These are phyloP conservation scores for Mimosa bimucronata DNA, from an alignment of 306 rosid species.

Conservation along the genomic window DNA sequence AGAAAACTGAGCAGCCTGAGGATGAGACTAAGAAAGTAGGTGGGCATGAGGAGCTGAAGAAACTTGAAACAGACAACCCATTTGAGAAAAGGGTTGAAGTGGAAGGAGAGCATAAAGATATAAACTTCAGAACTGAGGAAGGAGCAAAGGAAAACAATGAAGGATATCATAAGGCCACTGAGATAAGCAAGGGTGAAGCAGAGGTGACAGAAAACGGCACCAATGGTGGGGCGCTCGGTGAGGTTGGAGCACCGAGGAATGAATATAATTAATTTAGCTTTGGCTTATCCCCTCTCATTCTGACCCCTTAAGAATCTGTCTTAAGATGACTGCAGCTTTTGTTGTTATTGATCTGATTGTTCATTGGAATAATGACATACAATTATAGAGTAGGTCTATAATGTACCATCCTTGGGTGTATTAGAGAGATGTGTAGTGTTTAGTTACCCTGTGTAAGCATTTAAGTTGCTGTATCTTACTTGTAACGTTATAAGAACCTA, in stretches of 20 bases:
- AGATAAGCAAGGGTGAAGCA: slow-evolving; percentile 49
- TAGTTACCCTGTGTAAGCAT: slow-evolving; percentile 52
- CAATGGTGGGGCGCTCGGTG: slow-evolving; percentile 44
- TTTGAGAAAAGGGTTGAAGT: slow-evolving; percentile 51
- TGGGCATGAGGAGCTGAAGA: slow-evolving; percentile 43
- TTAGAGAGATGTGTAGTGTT: slow-evolving; percentile 57
- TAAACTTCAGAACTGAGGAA: slow-evolving; percentile 42
- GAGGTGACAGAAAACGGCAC: slow-evolving; percentile 58
- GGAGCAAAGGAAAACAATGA: slow-evolving; percentile 48
- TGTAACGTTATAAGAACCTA: slow-evolving; percentile 54
- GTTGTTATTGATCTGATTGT: slow-evolving; percentile 66
- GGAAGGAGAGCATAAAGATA: slow-evolving; percentile 59
- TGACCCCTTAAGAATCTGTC: slow-evolving; percentile 58
- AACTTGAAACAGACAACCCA: slow-evolving; percentile 38
- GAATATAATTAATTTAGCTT: slow-evolving; percentile 37
- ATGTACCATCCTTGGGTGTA: slow-evolving; percentile 57
- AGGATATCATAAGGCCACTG: slow-evolving; percentile 43
- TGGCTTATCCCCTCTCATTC: slow-evolving; percentile 46
- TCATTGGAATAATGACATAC: slow-evolving; percentile 61
- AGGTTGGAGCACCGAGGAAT: slow-evolving; percentile 45
- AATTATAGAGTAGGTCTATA: slow-evolving; percentile 62
- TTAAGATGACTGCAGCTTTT: slow-evolving; percentile 56
- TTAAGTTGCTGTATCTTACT: slow-evolving; percentile 55
- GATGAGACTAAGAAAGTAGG: slow-evolving; percentile 55
- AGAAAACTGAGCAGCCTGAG: slow-evolving; percentile 46